These are phyloP conservation scores for Pseudocercospora eumusae DNA, from an alignment of 2,329 filamentous ascomycete species.

Conservation along the genomic window DNA sequence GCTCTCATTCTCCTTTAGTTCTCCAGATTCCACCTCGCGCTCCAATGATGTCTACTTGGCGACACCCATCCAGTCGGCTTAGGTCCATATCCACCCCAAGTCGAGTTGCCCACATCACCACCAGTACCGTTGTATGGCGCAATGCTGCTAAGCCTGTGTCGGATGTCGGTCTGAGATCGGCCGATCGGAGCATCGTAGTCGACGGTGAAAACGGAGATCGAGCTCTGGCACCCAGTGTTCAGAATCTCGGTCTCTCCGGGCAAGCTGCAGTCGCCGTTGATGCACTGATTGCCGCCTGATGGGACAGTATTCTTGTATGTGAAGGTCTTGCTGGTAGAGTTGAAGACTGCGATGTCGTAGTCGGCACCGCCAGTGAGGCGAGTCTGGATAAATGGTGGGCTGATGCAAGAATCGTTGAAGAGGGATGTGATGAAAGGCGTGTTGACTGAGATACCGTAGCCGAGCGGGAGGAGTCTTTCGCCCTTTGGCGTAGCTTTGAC, in stretches of 20 bases:
- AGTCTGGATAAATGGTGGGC: constrained; percentile 51
- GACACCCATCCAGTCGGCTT: background rate
- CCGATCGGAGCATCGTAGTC: constrained; percentile 53
- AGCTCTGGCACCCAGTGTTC: constrained; percentile 44
- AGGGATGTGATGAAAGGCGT: constrained; percentile 48
- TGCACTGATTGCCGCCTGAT: constrained; percentile 44
- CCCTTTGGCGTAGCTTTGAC: constrained; percentile 42
- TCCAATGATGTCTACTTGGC: constrained; percentile 19
- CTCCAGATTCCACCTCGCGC: constrained; percentile 24
- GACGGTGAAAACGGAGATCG: constrained; percentile 52
- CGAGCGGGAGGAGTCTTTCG: constrained; percentile 47
- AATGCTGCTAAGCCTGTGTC: constrained; percentile 16
- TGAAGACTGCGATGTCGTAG: constrained; percentile 50
- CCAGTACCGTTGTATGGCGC: constrained; percentile 20
- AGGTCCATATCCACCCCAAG: background rate
- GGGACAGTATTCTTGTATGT: constrained; percentile 45
- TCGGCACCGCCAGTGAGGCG: constrained; percentile 54
- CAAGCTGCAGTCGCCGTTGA: constrained; percentile 56
- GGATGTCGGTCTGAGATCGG: constrained; percentile 27
- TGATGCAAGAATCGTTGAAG: constrained; percentile 43
- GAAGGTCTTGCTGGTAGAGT: constrained; percentile 50
- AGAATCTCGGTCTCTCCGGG: constrained; percentile 55
- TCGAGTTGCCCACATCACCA: constrained; percentile 1
- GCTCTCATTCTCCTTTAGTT: background rate
- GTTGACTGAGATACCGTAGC: constrained; percentile 56